These are phyloP conservation scores for Penicillium flavigenum DNA, from an alignment of 495 filamentous ascomycete species.

Conservation along the genomic window DNA sequence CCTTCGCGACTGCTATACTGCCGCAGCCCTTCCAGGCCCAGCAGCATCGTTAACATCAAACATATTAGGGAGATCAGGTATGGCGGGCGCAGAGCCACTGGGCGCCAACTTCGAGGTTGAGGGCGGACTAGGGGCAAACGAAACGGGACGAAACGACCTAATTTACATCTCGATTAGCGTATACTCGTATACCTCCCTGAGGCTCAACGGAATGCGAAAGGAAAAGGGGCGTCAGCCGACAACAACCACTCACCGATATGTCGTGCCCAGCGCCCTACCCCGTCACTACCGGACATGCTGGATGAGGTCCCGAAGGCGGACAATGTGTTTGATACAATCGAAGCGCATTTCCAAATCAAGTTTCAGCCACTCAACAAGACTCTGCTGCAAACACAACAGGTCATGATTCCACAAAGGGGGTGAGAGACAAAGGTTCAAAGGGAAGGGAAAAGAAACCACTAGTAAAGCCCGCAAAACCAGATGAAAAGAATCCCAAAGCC, in stretches of 20 bases:
- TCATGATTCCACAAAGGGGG: not conserved
- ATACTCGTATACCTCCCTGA: not conserved
- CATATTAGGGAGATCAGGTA: conserved; percentile 34
- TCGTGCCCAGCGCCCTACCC: conserved; percentile 19
- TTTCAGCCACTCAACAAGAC: conserved; percentile 4
- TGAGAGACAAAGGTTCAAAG: too few species aligned
- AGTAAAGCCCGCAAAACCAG: not conserved
- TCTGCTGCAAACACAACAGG: not conserved
- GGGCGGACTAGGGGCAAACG: conserved; percentile 1
- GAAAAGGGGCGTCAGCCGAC: not conserved
- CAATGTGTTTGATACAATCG: conserved; percentile 6
- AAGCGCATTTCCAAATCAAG: conserved; percentile 23
- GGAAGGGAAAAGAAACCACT: not conserved
- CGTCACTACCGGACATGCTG: conserved; percentile 25
- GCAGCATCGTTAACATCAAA: conserved; percentile 25
- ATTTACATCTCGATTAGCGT: not conserved
- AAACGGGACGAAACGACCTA: conserved; percentile 25
- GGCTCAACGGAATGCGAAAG: not conserved
- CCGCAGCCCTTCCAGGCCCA: conserved; percentile 34
- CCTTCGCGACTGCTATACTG: conserved; percentile 36
- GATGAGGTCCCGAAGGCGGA: conserved; percentile 17
- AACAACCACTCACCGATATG: not conserved
- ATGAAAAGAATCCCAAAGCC: not conserved
- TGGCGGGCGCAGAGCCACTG: conserved; percentile 36
- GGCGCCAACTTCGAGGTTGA: conserved; percentile 35